A percentile compares a stretch with the other conserved stretches of the same genome.
These are phyloP conservation scores for Xylaria telfairii DNA, from an alignment of 495 filamentous ascomycete genomes.

Conservation along the genomic window DNA sequence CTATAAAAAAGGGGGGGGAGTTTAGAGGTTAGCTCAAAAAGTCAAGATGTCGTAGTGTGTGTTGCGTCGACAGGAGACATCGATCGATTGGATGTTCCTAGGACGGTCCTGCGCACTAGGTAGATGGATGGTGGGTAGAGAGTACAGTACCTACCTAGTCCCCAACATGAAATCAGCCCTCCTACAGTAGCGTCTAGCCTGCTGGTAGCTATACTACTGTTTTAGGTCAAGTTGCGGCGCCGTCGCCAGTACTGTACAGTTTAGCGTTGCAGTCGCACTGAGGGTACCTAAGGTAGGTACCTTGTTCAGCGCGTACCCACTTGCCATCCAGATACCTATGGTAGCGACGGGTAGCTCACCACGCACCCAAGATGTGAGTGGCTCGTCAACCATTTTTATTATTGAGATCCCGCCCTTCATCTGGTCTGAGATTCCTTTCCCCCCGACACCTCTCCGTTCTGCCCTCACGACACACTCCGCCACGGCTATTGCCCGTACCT, in stretches of 20 bases:
- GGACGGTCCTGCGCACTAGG: too few relatives aligned
- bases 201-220: slow-evolving; percentile 8
- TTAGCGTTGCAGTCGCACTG: neutral
- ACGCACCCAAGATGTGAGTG: slow-evolving; percentile 16
- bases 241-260: neutral
- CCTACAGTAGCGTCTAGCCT: neutral
- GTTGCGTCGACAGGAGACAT: neutral
- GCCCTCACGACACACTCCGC: slow-evolving; percentile 8
- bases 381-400: slow-evolving; percentile 24
- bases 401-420: slow-evolving; percentile 19
- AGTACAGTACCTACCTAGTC: too few relatives aligned
- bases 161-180: slow-evolving; percentile 18
- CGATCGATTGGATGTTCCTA: neutral
- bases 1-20: neutral
- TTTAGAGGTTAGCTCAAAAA: too few relatives aligned
- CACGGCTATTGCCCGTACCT: slow-evolving; percentile 19
- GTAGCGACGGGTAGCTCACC: neutral
- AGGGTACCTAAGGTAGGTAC: neutral
- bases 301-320: slow-evolving; percentile 5
- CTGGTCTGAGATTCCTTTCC: neutral
- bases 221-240: neutral
- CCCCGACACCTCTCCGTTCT: slow-evolving; percentile 15
- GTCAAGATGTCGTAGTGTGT: neutral
- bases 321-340: neutral
- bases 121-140: slow-evolving; percentile 18